phyloP scores from a whole-genome alignment of 2,329 filamentous ascomycete genomes.

The Xylaria sp. region DNA sequence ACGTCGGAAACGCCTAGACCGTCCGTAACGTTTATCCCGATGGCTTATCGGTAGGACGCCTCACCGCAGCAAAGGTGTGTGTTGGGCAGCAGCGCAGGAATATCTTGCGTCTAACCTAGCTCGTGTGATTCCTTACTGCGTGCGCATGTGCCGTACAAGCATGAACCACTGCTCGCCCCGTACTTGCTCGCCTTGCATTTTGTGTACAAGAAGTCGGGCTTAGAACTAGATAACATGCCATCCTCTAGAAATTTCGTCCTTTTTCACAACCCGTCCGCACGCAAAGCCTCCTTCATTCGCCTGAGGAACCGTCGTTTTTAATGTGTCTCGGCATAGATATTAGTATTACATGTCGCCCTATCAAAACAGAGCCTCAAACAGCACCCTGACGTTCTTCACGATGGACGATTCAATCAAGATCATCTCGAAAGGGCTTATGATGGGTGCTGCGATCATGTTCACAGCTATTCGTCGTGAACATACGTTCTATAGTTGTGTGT shows the following conservation, averaged over 20 bases:
- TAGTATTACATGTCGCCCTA: neutral
- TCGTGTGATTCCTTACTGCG: neutral
- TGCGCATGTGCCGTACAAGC: neutral
- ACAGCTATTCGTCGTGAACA: conserved; percentile 32
- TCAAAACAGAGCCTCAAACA: neutral
- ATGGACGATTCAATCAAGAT: conserved; percentile 28
- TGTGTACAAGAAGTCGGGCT: conserved; percentile 19
- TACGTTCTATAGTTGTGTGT: conserved; percentile 39
- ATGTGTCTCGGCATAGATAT: neutral
- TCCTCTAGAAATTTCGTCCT: neutral
- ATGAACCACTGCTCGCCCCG: neutral
- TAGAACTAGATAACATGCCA: neutral
- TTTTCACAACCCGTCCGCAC: neutral
- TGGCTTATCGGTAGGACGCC: conserved; percentile 3
- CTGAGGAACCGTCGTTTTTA: neutral
- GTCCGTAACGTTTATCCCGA: neutral
- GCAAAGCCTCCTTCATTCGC: neutral
- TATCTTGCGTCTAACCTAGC: neutral
- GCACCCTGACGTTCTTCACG: neutral
- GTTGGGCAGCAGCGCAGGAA: conserved; percentile 35
- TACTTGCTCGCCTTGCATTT: neutral
- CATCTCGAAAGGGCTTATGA: conserved; percentile 41
- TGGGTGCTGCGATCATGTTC: conserved; percentile 39
- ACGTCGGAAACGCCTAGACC: conserved; percentile 21
- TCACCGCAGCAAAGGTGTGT: neutral